Conservation (phyloP, 352 stramenopile genomes). For the Thalassiosira mediterranea region DNA sequence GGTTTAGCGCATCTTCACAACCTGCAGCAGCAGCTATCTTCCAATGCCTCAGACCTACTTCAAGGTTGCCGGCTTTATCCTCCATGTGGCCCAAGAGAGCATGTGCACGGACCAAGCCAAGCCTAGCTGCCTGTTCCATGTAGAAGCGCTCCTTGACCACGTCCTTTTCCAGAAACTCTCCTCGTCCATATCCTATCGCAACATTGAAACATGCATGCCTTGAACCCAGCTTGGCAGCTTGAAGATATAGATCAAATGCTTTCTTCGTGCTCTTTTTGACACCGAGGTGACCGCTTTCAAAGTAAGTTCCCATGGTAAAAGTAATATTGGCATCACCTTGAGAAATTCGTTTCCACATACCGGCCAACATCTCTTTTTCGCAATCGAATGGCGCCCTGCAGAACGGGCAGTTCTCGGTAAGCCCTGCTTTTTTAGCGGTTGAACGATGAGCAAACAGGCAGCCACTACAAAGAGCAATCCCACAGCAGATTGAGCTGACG, state of each 20-base stretch:
- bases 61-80: constrained; percentile 1
- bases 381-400: constrained; percentile 1
- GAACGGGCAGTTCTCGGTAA: constrained; percentile 2
- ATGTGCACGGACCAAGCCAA: constrained; percentile 13
- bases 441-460: constrained; percentile 1
- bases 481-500: background rate
- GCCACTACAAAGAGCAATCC: constrained; percentile 8
- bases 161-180: constrained; percentile 5
- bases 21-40: constrained; percentile 8
- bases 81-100: background rate
- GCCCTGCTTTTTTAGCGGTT: background rate
- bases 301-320: constrained; percentile 17
- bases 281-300: background rate
- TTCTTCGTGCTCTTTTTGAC: constrained; percentile 9
- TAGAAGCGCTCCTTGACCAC: constrained; percentile 4
- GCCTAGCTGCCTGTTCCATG: constrained; percentile 3
- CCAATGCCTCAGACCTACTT: constrained; percentile 5
- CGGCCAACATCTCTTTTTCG: background rate
- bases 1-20: background rate
- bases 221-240: constrained; percentile 14
- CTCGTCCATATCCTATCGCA: background rate
- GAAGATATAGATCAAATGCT: constrained; percentile 6
- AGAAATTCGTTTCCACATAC: background rate
- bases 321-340: constrained; percentile 7
- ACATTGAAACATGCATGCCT: constrained; percentile 8